A percentile compares a stretch with the other conserved stretches of the same genome.
phyloP scores from a whole-genome alignment of 768 basidiomycete species.

The Pisolithus orientalis region DNA sequence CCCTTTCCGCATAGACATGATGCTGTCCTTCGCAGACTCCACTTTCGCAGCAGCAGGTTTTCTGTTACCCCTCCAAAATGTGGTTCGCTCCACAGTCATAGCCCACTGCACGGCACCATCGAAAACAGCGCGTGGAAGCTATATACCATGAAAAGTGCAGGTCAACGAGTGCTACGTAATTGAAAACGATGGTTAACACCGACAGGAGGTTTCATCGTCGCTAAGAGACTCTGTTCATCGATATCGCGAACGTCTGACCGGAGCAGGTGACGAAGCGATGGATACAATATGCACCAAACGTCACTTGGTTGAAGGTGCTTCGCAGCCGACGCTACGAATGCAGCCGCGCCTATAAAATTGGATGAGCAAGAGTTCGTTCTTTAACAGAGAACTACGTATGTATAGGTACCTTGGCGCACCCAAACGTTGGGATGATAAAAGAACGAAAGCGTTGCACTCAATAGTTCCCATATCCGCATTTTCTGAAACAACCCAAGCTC shows the following conservation, averaged over 20 bases:
- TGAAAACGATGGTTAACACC: constrained; percentile 17
- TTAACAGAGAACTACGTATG: background rate
- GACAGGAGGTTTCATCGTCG: constrained; percentile 75
- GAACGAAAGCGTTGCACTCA: constrained; percentile 83
- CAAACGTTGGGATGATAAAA: constrained; percentile 93
- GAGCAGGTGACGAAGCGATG: constrained; percentile 79
- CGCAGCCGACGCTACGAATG: constrained; percentile 84
- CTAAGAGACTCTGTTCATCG: constrained; percentile 68
- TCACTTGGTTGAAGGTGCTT: constrained; percentile 81
- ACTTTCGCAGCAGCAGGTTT: constrained; percentile 38
- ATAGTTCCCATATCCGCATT: constrained; percentile 95
- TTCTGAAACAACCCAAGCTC: constrained; percentile 88
- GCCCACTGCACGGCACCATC: constrained; percentile 88
- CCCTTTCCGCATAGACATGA: constrained; percentile 56
- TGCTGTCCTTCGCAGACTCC: constrained; percentile 69
- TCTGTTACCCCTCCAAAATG: constrained; percentile 67
- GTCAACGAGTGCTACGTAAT: background rate
- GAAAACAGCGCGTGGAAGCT: constrained; percentile 67
- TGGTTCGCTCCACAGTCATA: constrained; percentile 70
- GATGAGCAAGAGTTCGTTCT: background rate
- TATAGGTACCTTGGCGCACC: constrained; percentile 73
- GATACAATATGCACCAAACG: constrained; percentile 96
- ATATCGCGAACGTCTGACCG: constrained; percentile 76
- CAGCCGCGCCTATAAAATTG: constrained; percentile 58
- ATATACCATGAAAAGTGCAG: background rate